Base-by-base conservation (phyloP, 108 stramenopile genomes). In the Cyclotella choctawhatcheeana region DNA sequence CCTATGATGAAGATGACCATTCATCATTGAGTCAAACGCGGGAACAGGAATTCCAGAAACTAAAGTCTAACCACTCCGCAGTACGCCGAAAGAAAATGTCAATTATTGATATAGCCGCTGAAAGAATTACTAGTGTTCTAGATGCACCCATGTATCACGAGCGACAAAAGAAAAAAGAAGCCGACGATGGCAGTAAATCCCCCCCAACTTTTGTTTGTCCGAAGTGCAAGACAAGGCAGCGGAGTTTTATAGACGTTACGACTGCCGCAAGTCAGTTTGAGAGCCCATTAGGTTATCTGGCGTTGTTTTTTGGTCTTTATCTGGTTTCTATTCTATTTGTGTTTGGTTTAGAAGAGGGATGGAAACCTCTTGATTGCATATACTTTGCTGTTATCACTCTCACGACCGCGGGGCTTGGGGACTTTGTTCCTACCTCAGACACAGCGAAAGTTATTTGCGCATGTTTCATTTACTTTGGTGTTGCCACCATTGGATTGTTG, bases 401-500 rank as follows among this genome's bases (percentile, higher is more conserved):
- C 6, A 95, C 92, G 37, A 91, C 90, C 1, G 80, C 89, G 29
- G 89, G 94, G 16, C 77, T 95, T n/a, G 94, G 94, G 18, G 94
- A 95, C 59, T 91, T 88, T 34, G 94, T 93, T 4, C 94, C 94
- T 29, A 82, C 91, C 0, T 75, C 87, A 2, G 86, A 88, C 60
- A 76, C 75, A 14, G 91, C 90, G 29, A 95, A 95, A 67, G 84
- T 95, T 21, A 83, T 91, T 16, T 95, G 94, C 68, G 86, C 89
- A 2, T 88, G 91, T 33, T 95, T 93, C 66, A 95, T 95, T 63
- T 95, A 93, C 68, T 88, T 95, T 73, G 94, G 94, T 17, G 90
- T 95, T 17, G 89, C 91, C 24, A 91, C 89, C 53, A 93, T 95
- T 50, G 94, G 94, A 24, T 86, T 95, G 68, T 91, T 95, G 86